Evolutionary conservation across 192 early-diverging fungal genomes (phyloP).

Genomic region (Linnemannia exigua): DNA sequence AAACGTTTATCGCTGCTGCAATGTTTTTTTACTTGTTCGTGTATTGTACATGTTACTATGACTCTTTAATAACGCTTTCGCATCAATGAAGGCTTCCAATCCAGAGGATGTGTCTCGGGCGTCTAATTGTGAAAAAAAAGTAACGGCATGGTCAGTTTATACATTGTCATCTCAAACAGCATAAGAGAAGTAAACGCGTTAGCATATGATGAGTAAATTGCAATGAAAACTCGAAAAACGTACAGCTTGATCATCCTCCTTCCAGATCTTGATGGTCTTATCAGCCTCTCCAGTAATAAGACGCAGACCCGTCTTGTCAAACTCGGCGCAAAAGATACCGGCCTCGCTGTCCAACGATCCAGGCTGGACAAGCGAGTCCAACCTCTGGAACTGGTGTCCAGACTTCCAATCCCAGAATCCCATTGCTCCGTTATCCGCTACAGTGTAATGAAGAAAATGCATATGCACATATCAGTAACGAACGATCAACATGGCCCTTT

Average conservation of each 20-base stretch:
- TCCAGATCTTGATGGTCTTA: slow-evolving; percentile 99
- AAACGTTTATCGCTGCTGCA: not conserved
- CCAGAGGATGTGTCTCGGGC: slow-evolving; percentile 66
- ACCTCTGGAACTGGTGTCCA: slow-evolving; percentile 94
- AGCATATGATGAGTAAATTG: not conserved
- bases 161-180: no score
- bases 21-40: no score
- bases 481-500: no score
- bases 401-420: slow-evolving; percentile 98
- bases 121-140: slow-evolving; percentile 52
- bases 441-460: not conserved
- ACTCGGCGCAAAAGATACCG: slow-evolving; percentile 95
- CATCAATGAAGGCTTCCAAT: slow-evolving; percentile 67
- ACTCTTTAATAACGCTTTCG: slow-evolving; percentile 59
- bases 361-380: slow-evolving; percentile 91
- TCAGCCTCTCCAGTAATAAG: slow-evolving; percentile 99
- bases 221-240: slow-evolving; percentile 15
- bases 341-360: slow-evolving; percentile 97
- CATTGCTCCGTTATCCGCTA: slow-evolving; percentile 96
- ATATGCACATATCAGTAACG: not conserved
- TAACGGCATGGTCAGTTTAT: not conserved
- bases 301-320: slow-evolving; percentile 95
- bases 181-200: not conserved
- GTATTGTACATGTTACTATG: slow-evolving; percentile 14
- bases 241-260: slow-evolving; percentile 86